Evolutionary conservation across 495 filamentous ascomycete species (phyloP).

Genomic region (Astrocystis sublimbata): DNA sequence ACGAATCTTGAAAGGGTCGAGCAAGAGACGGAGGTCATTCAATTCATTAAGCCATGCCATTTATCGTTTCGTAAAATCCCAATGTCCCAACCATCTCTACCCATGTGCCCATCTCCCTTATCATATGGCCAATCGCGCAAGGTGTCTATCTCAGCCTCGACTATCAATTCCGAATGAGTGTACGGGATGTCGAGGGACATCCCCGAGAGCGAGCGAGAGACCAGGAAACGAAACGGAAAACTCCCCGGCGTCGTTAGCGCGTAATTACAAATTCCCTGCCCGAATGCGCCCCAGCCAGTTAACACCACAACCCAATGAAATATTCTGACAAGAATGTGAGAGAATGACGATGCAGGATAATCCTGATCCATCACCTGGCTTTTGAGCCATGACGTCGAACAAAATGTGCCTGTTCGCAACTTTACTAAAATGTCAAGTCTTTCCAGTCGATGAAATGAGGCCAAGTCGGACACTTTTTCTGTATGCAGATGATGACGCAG

Average conservation of each 20-base stretch:
- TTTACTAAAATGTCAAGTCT: background rate
- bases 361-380: background rate
- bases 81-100: constrained; percentile 14
- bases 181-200: constrained; percentile 1
- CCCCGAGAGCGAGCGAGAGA: constrained; percentile 11
- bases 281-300: constrained; percentile 16
- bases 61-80: constrained; percentile 18
- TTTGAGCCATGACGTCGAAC: constrained; percentile 2
- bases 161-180: constrained; percentile 8
- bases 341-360: background rate
- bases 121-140: constrained; percentile 9
- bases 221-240: constrained; percentile 19
- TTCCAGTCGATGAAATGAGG: background rate
- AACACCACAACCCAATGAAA: constrained; percentile 8
- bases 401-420: background rate
- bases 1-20: background rate
- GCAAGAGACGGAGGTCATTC: constrained; percentile 14
- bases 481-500: background rate
- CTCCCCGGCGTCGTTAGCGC: constrained; percentile 17
- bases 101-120: constrained; percentile 11
- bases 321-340: background rate
- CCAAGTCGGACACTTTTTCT: background rate
- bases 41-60: constrained; percentile 24
- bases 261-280: constrained; percentile 18
- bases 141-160: constrained; percentile 10